Base-by-base conservation (phyloP, 129 eudicot genomes). In the Chrysanthemum seticuspe region DNA sequence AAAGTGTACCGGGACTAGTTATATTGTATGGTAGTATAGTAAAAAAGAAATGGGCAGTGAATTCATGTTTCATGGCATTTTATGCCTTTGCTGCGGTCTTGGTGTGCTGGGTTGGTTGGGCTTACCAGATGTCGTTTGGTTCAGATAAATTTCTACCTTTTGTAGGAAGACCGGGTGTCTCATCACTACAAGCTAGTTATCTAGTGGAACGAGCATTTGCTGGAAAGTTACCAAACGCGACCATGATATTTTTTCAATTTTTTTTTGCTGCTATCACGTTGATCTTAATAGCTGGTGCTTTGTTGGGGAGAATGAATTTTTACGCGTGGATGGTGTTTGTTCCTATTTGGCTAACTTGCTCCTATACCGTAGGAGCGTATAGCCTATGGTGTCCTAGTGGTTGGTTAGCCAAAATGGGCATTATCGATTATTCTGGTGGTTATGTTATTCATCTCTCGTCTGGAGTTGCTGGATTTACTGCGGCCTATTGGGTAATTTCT, bases 41-140 rank as follows among this genome's bases (percentile, higher is more conserved):
- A 0, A 89, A 89, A 51, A 89, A 86, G 88, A 89, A 89, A 84
- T 89, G 92, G 96, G 93, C 96, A 1, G 84, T 90, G 0, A 90
- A 90, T 74, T 90, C 96, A 2, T 87, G 90, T 47, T 85, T 90
- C 78, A 90, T 90, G 96, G 96, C 96, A 3, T 87, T 87, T 49
- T 90, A 83, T 61, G 92, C 96, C 73, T 90, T 90, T 21, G 90
- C 96, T 0, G 88, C 96, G 0, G 93, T 87, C 29, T 74, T 90
- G 31, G 88, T 89, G 5, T 87, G 93, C 61, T 89, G 92, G 96
- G 88, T 89, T 5, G 87, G 84, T 2, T 89, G 96, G 96, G 96
- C 75, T 0, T 90, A 87, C 75, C 88, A 85, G 48, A 69, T 90
- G 77, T 85, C 96, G 3, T 90, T 90, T 23, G 93, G 92, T 4